Percentiles rank a stretch among this genome's conserved stretches.
These are phyloP conservation scores for Boletus rubroflammeus DNA, from an alignment of 768 basidiomycete genomes.

Conservation along the genomic window DNA sequence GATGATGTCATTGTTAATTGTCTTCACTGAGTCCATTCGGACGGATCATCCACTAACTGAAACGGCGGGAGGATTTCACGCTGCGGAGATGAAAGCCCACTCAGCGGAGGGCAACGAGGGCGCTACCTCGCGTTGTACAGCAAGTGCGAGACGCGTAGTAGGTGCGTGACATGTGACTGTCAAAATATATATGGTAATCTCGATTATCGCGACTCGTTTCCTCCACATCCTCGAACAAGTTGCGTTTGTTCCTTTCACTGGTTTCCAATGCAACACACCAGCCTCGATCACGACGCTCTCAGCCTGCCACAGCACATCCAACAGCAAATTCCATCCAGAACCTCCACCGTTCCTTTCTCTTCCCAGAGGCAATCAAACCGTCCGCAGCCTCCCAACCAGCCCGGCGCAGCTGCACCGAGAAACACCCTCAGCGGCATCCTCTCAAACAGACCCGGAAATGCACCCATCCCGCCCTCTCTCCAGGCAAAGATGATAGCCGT, in stretches of 20 bases:
- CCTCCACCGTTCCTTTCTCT: neutral
- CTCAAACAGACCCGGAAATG: slow-evolving; percentile 41
- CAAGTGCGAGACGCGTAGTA: too few species aligned
- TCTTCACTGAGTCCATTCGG: slow-evolving; percentile 5
- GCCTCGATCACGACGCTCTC: slow-evolving; percentile 13
- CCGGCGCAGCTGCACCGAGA: slow-evolving; percentile 13
- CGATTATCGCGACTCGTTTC: slow-evolving; percentile 29
- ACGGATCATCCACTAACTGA: slow-evolving; percentile 12
- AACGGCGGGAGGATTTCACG: neutral
- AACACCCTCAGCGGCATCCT: slow-evolving; percentile 42
- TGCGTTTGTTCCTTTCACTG: neutral
- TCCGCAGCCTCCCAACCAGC: slow-evolving; percentile 14
- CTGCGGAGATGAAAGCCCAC: slow-evolving; percentile 15
- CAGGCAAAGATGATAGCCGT: slow-evolving; percentile 95
- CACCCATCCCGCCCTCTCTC: slow-evolving; percentile 82
- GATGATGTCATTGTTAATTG: slow-evolving; percentile 14
- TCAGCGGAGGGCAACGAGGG: neutral
- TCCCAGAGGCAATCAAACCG: slow-evolving; percentile 15
- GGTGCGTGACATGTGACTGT: slow-evolving; percentile 23
- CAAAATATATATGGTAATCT: slow-evolving; percentile 34
- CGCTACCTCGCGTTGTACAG: neutral
- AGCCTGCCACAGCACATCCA: neutral
- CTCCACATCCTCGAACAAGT: slow-evolving; percentile 17
- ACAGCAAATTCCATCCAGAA: neutral
- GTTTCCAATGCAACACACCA: slow-evolving; percentile 23